Evolutionary conservation across 495 filamentous ascomycete species (phyloP).

Genomic region (Aspergillus funiculosus): DNA sequence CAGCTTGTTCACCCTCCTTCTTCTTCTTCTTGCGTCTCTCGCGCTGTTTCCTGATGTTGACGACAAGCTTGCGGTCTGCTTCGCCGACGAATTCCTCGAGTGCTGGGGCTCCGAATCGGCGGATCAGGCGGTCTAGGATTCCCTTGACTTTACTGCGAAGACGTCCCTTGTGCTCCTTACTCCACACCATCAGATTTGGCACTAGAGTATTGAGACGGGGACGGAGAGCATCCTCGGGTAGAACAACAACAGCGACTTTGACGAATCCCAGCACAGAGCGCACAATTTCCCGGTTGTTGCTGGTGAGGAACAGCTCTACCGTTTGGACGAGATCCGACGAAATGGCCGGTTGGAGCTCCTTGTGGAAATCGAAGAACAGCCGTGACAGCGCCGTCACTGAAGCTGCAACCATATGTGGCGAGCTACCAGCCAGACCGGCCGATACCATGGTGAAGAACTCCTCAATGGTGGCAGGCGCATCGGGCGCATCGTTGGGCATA

Average conservation of each 20-base stretch:
- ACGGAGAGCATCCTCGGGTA: slow-evolving; percentile 68
- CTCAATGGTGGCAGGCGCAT: slow-evolving; percentile 70
- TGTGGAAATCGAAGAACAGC: slow-evolving; percentile 81
- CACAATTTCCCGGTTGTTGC: slow-evolving; percentile 93
- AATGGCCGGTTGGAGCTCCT: slow-evolving; percentile 50
- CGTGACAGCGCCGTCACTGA: slow-evolving; percentile 88
- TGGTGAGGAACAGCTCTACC: slow-evolving; percentile 88
- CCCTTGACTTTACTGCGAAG: slow-evolving; percentile 96
- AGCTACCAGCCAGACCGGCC: slow-evolving; percentile 82
- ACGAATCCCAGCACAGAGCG: slow-evolving; percentile 88
- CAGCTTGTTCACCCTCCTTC: slow-evolving; percentile 53
- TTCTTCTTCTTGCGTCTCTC: slow-evolving; percentile 83
- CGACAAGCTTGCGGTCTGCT: slow-evolving; percentile 79
- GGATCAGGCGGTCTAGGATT: slow-evolving; percentile 86
- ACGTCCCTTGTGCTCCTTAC: slow-evolving; percentile 93
- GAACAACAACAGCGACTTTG: slow-evolving; percentile 85
- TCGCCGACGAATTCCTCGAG: slow-evolving; percentile 70
- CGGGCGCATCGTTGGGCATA: slow-evolving; percentile 74
- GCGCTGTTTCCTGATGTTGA: slow-evolving; percentile 88
- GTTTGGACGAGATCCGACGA: slow-evolving; percentile 80
- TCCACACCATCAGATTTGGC: slow-evolving; percentile 90
- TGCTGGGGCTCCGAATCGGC: slow-evolving; percentile 75
- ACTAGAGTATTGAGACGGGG: slow-evolving; percentile 68
- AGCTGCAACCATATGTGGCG: slow-evolving; percentile 93
- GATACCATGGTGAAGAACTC: slow-evolving; percentile 99